phyloP scores from a whole-genome alignment of 306 rosid species.

The Potentilla sterilis region DNA sequence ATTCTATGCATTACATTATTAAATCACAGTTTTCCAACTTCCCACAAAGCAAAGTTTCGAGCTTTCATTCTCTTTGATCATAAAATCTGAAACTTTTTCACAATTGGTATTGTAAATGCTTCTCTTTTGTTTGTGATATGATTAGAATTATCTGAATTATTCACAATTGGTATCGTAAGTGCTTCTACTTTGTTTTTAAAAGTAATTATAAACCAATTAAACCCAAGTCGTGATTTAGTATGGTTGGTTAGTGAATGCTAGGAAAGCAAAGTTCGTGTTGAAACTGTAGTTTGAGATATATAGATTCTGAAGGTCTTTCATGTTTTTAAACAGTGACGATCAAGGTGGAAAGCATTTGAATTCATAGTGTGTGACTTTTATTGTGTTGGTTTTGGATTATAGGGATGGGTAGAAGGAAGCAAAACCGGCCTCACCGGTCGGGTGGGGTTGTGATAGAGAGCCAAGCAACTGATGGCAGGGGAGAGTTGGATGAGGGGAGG shows the following conservation, averaged over 20 bases:
- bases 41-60: neutral
- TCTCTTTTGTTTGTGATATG: neutral
- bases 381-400: slow-evolving; percentile 11
- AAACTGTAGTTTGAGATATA: neutral
- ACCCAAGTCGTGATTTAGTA: neutral
- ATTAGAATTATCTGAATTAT: neutral
- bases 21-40: neutral
- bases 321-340: neutral
- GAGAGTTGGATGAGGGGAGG: slow-evolving; percentile 41
- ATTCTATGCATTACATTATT: neutral
- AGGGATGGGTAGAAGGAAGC: slow-evolving; percentile 82
- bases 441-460: slow-evolving; percentile 48
- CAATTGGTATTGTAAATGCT: neutral
- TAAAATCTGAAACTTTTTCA: neutral
- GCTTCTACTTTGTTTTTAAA: neutral
- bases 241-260: neutral
- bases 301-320: neutral
- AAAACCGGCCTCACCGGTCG: slow-evolving; percentile 64
- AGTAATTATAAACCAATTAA: neutral
- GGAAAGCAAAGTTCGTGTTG: neutral
- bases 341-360: neutral
- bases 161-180: neutral
- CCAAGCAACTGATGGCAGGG: slow-evolving; percentile 32
- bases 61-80: neutral
- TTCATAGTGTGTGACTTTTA: neutral